phyloP scores from a whole-genome alignment of 1,284 basidiomycete genomes.

The Earliella scabrosa region DNA sequence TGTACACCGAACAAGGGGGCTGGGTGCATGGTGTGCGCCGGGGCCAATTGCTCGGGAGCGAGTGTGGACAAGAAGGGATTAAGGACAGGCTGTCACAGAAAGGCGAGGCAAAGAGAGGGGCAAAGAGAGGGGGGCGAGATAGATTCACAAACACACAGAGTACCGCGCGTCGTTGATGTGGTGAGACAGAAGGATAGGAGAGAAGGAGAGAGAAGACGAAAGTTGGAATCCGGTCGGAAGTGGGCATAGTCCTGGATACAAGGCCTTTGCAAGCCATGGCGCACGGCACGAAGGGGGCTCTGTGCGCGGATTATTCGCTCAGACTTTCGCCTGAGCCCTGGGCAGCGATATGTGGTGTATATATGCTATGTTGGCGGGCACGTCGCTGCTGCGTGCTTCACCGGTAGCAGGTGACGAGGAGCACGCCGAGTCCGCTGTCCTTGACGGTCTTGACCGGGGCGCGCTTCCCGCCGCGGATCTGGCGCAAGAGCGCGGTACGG shows the following conservation, averaged over 20 bases:
- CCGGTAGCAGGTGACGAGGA: conserved; percentile 50
- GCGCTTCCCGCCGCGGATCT: conserved; percentile 49
- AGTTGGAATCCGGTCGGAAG: not conserved
- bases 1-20: conserved; percentile 9
- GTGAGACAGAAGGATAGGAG: not conserved
- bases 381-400: not conserved
- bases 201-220: not conserved
- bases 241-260: conserved; percentile 1
- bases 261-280: conserved; percentile 3
- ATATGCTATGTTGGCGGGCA: not conserved
- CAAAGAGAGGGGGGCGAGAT: not conserved
- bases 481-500: conserved; percentile 59
- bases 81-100: not conserved
- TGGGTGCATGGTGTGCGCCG: too few species aligned
- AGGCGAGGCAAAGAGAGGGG: not conserved
- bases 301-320: conserved; percentile 1
- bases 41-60: not conserved
- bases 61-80: not conserved
- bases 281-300: not conserved
- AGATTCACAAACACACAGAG: not conserved
- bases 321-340: conserved; percentile 11
- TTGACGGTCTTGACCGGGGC: conserved; percentile 61
- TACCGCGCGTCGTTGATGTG: too few species aligned
- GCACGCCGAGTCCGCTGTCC: conserved; percentile 61
- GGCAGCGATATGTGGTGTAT: not conserved